Evolutionary conservation across 2,329 filamentous ascomycete genomes (phyloP), one percentile per base, ranked within the genome.

Genomic region (Apiospora malaysiana): DNA sequence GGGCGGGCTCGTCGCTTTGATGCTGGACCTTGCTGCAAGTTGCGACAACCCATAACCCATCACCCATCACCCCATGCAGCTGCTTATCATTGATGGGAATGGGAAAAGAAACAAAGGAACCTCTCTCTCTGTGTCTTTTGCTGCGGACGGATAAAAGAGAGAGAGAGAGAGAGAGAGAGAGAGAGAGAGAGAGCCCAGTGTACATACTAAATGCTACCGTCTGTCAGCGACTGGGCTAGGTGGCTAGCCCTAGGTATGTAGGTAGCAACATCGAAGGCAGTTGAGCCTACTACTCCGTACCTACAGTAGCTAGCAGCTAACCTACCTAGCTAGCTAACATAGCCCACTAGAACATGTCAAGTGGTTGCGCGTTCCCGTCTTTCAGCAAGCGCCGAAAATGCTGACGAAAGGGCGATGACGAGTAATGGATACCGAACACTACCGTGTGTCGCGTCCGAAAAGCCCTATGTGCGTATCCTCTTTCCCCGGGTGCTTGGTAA

Each of bases 401-500:
- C 51, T 59, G 51, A 59, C 51, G 51, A 32, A 59, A 37, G 51
- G 16, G 27, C 9, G 51, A 59, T 59, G 51, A 59, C 51, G 51
- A 59, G 51, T 59, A 37, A 37, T 59, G 51, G 42, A 16, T 45
- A 42, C 42, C 2, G 3, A 32, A 32, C 32, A 32, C 6, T 32
- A 32, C 32, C 32, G 32, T 32, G 32, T 32, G 42, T 18, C 42
- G 42, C 10, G 42, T 45, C 42, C 42, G 42, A 45, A 45, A 45
- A 45, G 42, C 42, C 12, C 42, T 45, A 9, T 45, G 14, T 56
- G 12, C n/a, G n/a, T n/a, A n/a, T n/a, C n/a, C n/a, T n/a, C n/a
- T n/a, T 12, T 56, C 49, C 12, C 49, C 25, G 49, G 25, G 25
- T 56, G 49, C 49, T 56, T 56, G 49, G 25, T 56, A 56, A 56